Percentiles rank a stretch among this genome's conserved stretches.
Conservation (phyloP, 129 eudicot species). For the Logfia minima region DNA sequence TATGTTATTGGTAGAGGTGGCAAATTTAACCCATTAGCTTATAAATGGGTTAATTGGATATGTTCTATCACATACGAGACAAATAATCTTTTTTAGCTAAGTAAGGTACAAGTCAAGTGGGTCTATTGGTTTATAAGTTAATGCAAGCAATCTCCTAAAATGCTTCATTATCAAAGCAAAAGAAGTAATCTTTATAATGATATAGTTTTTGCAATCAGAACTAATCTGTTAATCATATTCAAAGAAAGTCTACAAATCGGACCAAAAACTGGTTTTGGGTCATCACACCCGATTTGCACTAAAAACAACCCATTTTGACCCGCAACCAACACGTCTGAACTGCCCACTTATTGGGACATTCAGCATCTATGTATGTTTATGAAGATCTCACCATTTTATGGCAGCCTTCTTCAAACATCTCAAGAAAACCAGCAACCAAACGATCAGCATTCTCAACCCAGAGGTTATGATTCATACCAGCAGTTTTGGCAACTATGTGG, state of each 20-base stretch:
- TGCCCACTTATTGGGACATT: neutral
- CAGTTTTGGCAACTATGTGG: constrained; percentile 79
- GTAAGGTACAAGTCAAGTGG: neutral
- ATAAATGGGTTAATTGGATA: neutral
- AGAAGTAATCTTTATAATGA: too few species aligned
- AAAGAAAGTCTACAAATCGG: neutral
- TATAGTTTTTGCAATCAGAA: neutral
- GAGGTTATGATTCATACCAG: constrained; percentile 59
- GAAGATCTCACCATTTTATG: constrained; percentile 78
- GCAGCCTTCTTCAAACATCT: constrained; percentile 99
- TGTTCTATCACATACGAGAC: neutral
- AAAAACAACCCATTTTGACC: neutral
- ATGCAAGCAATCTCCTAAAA: too few species aligned
- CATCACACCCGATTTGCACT: neutral
- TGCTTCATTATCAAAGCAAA: neutral
- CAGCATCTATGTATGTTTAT: neutral
- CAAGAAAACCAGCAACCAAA: constrained; percentile 97
- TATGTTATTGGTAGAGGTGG: neutral
- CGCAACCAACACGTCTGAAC: neutral
- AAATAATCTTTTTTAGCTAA: neutral
- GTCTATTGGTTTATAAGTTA: neutral
- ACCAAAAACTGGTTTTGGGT: neutral
- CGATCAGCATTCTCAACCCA: constrained; percentile 99
- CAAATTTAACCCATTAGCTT: neutral
- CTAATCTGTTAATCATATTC: neutral